Evolutionary conservation across 139 green algal genomes (phyloP).

Genomic region (Haematococcus sp.): DNA sequence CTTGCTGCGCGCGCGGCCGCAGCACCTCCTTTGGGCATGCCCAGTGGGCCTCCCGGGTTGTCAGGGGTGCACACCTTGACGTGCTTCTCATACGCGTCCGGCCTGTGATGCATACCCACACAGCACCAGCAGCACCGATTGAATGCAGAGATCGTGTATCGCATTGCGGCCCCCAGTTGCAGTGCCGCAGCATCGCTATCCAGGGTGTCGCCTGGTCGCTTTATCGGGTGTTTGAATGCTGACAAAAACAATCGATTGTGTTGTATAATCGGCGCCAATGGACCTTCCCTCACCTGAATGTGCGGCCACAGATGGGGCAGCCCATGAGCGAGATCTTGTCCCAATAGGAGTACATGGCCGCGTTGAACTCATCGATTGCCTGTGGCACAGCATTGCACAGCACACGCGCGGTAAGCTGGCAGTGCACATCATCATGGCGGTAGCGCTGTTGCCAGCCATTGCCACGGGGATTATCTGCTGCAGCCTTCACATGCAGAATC

Average conservation of each 20-base stretch:
- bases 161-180: not conserved
- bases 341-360: constrained; percentile 30
- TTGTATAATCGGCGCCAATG: too few species aligned
- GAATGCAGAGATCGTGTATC: not conserved
- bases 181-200: not conserved
- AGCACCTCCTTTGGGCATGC: constrained; percentile 26
- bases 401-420: too few species aligned
- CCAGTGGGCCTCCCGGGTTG: constrained; percentile 41
- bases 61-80: constrained; percentile 40
- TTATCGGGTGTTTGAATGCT: too few species aligned
- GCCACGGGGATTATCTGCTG: too few species aligned
- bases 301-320: constrained; percentile 37
- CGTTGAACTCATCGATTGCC: constrained; percentile 46
- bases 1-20: not conserved
- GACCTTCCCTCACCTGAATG: constrained; percentile 37
- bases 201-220: too few species aligned
- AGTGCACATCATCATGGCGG: too few species aligned
- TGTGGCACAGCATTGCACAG: not conserved
- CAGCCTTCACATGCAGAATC: too few species aligned
- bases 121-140: too few species aligned
- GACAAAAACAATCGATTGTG: too few species aligned
- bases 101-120: too few species aligned
- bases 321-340: constrained; percentile 39
- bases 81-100: constrained; percentile 34
- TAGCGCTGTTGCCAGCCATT: too few species aligned